Conservation (phyloP, 495 filamentous ascomycete genomes). For the Tuber microsphaerosporum region DNA sequence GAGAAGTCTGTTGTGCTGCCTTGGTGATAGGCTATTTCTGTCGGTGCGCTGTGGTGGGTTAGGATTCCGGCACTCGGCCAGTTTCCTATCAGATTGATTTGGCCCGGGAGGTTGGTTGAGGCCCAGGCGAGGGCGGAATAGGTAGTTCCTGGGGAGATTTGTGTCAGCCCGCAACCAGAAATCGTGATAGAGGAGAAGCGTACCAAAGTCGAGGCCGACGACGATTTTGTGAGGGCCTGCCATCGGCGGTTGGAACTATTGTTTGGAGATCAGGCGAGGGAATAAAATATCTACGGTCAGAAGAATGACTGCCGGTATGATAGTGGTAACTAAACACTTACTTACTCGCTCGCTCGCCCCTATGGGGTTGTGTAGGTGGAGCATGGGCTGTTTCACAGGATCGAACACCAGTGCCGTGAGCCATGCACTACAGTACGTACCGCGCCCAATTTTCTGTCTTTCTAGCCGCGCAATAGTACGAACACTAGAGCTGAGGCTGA, state of each 20-base stretch:
- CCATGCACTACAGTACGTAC: too few relatives aligned
- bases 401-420: not conserved
- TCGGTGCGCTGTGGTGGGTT: slow-evolving; percentile 51
- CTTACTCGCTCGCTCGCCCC: not conserved
- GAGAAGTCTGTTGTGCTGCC: slow-evolving; percentile 45
- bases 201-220: slow-evolving; percentile 18
- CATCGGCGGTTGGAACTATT: slow-evolving; percentile 5
- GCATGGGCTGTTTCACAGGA: not conserved
- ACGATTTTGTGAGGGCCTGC: slow-evolving; percentile 10
- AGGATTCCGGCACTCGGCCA: slow-evolving; percentile 12
- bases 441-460: not conserved
- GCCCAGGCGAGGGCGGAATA: slow-evolving; percentile 19
- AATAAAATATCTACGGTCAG: not conserved
- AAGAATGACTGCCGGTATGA: not conserved
- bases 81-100: slow-evolving; percentile 15
- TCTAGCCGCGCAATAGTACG: not conserved
- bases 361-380: not conserved
- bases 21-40: slow-evolving; percentile 53
- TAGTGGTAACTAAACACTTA: not conserved
- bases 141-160: slow-evolving; percentile 12
- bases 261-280: not conserved
- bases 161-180: not conserved
- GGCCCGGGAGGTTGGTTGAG: slow-evolving; percentile 10
- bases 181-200: not conserved
- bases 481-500: not conserved